phyloP scores from a whole-genome alignment of 306 rosid species.

The Acmispon strigosus region DNA sequence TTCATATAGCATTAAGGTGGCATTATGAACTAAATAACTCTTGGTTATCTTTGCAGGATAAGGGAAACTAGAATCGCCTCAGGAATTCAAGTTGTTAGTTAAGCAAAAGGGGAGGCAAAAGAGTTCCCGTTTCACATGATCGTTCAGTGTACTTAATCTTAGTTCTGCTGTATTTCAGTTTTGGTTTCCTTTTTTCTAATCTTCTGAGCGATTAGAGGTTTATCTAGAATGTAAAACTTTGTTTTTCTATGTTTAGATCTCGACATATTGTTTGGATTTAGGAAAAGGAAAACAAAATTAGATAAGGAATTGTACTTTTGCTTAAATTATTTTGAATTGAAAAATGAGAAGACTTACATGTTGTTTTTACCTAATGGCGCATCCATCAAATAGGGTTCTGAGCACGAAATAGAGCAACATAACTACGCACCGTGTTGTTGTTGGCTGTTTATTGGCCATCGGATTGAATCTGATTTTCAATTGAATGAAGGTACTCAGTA shows the following conservation, averaged over 20 bases:
- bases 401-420: too few relatives aligned
- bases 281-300: neutral
- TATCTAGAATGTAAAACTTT: neutral
- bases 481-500: too few relatives aligned
- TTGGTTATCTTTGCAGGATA: slow-evolving; percentile 22
- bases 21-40: neutral
- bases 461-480: too few relatives aligned
- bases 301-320: neutral
- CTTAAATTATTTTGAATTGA: too few relatives aligned
- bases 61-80: neutral
- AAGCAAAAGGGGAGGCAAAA: slow-evolving; percentile 13
- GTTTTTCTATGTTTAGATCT: neutral
- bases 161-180: neutral
- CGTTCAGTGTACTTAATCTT: neutral
- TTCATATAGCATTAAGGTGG: neutral
- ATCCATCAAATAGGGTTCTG: too few relatives aligned
- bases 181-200: neutral
- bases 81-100: slow-evolving; percentile 11
- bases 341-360: too few relatives aligned
- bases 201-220: neutral
- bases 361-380: too few relatives aligned
- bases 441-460: too few relatives aligned
- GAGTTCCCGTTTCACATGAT: neutral
- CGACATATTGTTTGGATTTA: slow-evolving; percentile 1
- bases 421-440: too few relatives aligned